Evolutionary conservation across 768 basidiomycete genomes (phyloP).

Genomic region (Termitomyces sp.): DNA sequence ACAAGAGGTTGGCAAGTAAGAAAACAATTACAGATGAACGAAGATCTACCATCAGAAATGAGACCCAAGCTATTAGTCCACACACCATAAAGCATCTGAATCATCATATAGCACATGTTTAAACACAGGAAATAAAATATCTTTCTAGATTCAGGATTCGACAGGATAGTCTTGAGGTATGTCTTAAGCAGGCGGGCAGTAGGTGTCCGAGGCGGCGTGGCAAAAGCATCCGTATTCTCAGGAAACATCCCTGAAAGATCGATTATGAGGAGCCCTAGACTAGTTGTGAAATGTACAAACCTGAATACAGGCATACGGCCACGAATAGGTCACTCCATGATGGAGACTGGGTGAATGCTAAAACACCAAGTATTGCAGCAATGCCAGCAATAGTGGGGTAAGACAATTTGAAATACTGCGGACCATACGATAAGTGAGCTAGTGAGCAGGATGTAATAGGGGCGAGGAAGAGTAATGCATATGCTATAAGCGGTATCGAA

Average conservation of each 20-base stretch:
- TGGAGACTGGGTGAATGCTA: slow-evolving; percentile 60
- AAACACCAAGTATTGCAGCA: slow-evolving; percentile 47
- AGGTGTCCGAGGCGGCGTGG: slow-evolving; percentile 42
- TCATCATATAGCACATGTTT: slow-evolving; percentile 93
- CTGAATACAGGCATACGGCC: slow-evolving; percentile 55
- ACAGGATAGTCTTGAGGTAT: slow-evolving; percentile 86
- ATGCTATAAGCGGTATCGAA: slow-evolving; percentile 57
- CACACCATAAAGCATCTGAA: slow-evolving; percentile 95
- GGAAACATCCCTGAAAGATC: slow-evolving; percentile 46
- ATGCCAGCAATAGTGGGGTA: slow-evolving; percentile 46
- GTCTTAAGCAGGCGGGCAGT: slow-evolving; percentile 50
- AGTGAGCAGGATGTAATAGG: slow-evolving; percentile 44
- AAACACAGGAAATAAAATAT: slow-evolving; percentile 96
- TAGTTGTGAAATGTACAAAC: slow-evolving; percentile 30
- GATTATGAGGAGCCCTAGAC: neutral
- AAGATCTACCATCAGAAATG: slow-evolving; percentile 81
- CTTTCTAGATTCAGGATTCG: slow-evolving; percentile 87
- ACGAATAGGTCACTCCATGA: slow-evolving; percentile 56
- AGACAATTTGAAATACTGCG: slow-evolving; percentile 54
- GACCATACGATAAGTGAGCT: slow-evolving; percentile 41
- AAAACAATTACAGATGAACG: neutral
- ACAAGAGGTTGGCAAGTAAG: neutral
- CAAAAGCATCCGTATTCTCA: slow-evolving; percentile 34
- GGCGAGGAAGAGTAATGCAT: slow-evolving; percentile 53
- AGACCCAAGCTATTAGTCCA: slow-evolving; percentile 97